These are phyloP conservation scores for Schizothecium vesticola DNA, from an alignment of 495 filamentous ascomycete genomes.

Conservation along the genomic window DNA sequence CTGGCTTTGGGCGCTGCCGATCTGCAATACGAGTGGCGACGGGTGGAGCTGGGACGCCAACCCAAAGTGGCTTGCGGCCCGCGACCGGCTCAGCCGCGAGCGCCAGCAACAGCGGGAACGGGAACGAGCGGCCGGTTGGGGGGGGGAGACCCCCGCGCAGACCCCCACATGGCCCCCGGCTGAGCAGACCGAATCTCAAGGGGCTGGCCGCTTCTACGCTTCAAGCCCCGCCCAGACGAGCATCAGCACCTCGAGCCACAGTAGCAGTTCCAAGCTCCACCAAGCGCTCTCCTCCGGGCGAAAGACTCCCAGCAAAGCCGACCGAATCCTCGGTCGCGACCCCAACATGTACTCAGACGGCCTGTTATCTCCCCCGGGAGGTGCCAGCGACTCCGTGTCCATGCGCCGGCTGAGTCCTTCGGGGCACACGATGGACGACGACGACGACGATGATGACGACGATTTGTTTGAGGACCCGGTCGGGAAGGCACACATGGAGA, in stretches of 20 bases:
- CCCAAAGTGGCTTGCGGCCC: constrained; percentile 60
- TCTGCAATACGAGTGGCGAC: constrained; percentile 79
- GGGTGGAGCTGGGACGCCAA: constrained; percentile 95
- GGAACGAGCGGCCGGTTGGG: constrained; percentile 53
- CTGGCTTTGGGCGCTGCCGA: constrained; percentile 70
- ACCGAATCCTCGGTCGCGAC: constrained; percentile 46
- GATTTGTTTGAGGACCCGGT: constrained; percentile 14
- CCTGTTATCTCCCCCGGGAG: constrained; percentile 8
- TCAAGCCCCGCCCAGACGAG: constrained; percentile 13
- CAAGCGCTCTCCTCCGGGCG: constrained; percentile 8
- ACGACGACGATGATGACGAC: constrained; percentile 24
- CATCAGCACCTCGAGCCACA: constrained; percentile 2
- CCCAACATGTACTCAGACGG: constrained; percentile 44
- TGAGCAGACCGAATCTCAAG: constrained; percentile 15
- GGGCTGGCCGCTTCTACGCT: constrained; percentile 30
- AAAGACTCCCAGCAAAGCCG: constrained; percentile 41
- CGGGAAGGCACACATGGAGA: not conserved
- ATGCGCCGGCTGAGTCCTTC: constrained; percentile 37
- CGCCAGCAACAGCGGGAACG: constrained; percentile 56
- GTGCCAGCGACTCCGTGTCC: constrained; percentile 26
- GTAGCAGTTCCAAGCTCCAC: not conserved
- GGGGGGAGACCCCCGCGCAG: constrained; percentile 18
- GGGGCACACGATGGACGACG: constrained; percentile 31
- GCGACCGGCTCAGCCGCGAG: constrained; percentile 53
- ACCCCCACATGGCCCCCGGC: constrained; percentile 19